phyloP scores from a whole-genome alignment of 2,329 filamentous ascomycete species.

The Ceratocystis eucalypticola region DNA sequence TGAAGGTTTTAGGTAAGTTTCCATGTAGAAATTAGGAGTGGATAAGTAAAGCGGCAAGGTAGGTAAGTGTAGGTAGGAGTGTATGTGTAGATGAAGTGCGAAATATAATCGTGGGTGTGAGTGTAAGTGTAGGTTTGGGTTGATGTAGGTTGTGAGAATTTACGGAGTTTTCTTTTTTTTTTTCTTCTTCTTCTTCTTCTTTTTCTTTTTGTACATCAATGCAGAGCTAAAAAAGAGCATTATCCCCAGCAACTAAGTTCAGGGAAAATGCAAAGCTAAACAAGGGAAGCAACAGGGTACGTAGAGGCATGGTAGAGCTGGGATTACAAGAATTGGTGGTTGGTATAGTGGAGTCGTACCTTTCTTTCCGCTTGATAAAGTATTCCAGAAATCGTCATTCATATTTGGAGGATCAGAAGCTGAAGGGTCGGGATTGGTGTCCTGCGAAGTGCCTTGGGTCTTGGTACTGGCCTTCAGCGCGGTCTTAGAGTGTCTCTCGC shows the following conservation, averaged over 20 bases:
- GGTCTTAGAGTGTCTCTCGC: not conserved
- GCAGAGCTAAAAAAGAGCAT: not conserved
- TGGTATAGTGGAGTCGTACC: slow-evolving; percentile 6
- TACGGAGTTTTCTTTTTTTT: slow-evolving; percentile 6
- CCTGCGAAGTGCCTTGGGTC: not conserved
- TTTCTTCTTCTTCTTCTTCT: not conserved
- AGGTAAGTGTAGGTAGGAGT: not conserved
- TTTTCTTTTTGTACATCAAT: too few relatives aligned
- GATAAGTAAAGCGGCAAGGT: too few relatives aligned
- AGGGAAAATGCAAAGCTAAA: not conserved
- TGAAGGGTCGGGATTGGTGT: not conserved
- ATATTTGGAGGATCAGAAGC: slow-evolving; percentile 8
- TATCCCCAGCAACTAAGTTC: slow-evolving; percentile 1
- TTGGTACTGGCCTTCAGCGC: not conserved
- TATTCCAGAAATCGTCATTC: slow-evolving; percentile 15
- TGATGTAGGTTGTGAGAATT: not conserved
- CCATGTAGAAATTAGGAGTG: too few relatives aligned
- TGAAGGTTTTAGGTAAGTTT: not conserved
- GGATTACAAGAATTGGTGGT: slow-evolving; percentile 9
- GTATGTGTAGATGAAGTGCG: not conserved
- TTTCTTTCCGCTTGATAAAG: slow-evolving; percentile 10
- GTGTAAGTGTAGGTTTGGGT: not conserved
- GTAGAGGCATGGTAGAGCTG: not conserved
- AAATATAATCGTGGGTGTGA: not conserved
- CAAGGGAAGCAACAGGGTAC: not conserved